A percentile compares a stretch with the other conserved stretches of the same genome.
Evolutionary conservation across 495 filamentous ascomycete species (phyloP).

Genomic region (Aspergillus homomorphus): DNA sequence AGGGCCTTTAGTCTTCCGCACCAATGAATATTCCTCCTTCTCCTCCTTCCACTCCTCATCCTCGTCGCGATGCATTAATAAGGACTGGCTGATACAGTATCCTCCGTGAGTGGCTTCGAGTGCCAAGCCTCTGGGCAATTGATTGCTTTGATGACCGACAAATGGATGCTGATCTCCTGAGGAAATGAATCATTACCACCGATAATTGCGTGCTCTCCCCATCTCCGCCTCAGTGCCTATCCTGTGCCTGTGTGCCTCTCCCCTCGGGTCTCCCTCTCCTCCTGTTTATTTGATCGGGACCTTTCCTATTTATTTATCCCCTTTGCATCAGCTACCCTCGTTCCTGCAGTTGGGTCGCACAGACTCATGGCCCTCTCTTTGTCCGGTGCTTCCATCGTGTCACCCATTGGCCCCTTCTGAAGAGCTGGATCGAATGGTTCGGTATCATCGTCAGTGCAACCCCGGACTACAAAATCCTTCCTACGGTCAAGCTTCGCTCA

Average conservation of each 20-base stretch:
- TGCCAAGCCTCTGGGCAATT: not conserved
- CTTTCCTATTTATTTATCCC: not conserved
- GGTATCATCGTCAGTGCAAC: conserved; percentile 12
- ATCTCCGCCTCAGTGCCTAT: too few relatives aligned
- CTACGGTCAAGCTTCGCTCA: too few relatives aligned
- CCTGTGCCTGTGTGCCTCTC: too few relatives aligned
- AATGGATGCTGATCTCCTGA: conserved; percentile 5
- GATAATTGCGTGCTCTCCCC: conserved; percentile 23
- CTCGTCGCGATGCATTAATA: not conserved
- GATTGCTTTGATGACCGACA: not conserved
- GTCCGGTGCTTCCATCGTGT: not conserved
- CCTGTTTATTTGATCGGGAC: not conserved
- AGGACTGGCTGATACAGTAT: too few relatives aligned
- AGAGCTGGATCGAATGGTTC: not conserved
- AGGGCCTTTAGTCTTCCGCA: not conserved
- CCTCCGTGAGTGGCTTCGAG: not conserved
- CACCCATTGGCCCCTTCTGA: not conserved
- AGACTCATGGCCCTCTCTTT: not conserved
- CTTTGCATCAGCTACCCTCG: not conserved
- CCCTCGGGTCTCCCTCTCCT: not conserved
- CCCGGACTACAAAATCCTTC: not conserved
- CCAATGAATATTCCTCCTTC: not conserved
- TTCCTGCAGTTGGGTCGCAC: conserved; percentile 4
- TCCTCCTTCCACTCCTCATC: not conserved
- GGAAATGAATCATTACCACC: conserved; percentile 19